Conservation (phyloP, 331 rosid genomes). For the Pyracantha coccinea region DNA sequence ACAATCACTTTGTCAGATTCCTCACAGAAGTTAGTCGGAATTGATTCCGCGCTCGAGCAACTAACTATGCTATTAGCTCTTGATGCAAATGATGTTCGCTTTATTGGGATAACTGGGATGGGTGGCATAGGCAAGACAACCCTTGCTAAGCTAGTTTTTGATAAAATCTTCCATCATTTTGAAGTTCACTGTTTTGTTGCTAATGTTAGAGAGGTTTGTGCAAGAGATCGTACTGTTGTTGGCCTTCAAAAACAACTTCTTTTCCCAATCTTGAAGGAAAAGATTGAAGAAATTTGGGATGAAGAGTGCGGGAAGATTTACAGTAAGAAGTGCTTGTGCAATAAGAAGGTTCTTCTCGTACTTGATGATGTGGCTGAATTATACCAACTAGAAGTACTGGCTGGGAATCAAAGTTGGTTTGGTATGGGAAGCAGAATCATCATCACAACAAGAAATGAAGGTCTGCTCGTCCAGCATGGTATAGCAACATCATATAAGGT, state of each 20-base stretch:
- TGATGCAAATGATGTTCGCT: not conserved
- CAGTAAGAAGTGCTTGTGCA: not conserved
- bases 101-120: constrained; percentile 20
- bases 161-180: not conserved
- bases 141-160: constrained; percentile 3
- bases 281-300: not conserved
- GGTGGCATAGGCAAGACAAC: constrained; percentile 21
- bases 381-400: constrained; percentile 2
- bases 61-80: not conserved
- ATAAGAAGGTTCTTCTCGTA: not conserved
- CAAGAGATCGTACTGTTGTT: not conserved
- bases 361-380: constrained; percentile 9
- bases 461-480: not conserved
- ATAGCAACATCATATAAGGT: too few species aligned
- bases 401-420: constrained; percentile 1
- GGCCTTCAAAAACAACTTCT: constrained; percentile 1
- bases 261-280: not conserved
- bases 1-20: not conserved
- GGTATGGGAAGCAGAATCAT: constrained; percentile 9
- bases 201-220: not conserved
- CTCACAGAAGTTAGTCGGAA: constrained; percentile 13
- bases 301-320: not conserved
- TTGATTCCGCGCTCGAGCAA: not conserved
- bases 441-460: constrained; percentile 9
- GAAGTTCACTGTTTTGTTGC: constrained; percentile 1